Conservation (phyloP, 2,329 filamentous ascomycete genomes). For the Pleoardoris graminearum region DNA sequence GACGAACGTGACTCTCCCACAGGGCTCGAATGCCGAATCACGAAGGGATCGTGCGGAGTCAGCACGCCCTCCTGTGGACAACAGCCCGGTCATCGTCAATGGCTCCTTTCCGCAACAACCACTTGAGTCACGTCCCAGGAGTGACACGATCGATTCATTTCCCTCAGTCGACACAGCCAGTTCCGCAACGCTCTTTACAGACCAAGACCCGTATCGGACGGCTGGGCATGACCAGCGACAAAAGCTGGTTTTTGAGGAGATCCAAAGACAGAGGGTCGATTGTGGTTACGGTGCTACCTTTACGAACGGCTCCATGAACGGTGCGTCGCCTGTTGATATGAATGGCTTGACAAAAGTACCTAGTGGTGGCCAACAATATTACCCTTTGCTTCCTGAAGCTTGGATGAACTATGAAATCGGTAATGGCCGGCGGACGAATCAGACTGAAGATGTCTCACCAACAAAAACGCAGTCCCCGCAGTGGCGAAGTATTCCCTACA, state of each 20-base stretch:
- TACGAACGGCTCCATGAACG: constrained; percentile 32
- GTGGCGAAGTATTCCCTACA: constrained; percentile 33
- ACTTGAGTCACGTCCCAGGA: constrained; percentile 28
- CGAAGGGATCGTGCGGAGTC: constrained; percentile 36
- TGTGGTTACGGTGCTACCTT: constrained; percentile 26
- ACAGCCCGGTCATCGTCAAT: constrained; percentile 46
- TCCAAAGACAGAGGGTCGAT: constrained; percentile 34
- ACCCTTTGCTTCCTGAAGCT: constrained; percentile 28
- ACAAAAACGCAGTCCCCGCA: constrained; percentile 34
- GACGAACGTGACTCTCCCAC: constrained; percentile 26
- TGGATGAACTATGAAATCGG: constrained; percentile 33
- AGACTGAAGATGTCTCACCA: constrained; percentile 34
- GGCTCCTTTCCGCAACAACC: constrained; percentile 43
- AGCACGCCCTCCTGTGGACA: constrained; percentile 31
- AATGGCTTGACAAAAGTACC: constrained; percentile 28
- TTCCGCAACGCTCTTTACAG: constrained; percentile 26
- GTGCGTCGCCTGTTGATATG: constrained; percentile 18
- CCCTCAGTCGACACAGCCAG: constrained; percentile 21
- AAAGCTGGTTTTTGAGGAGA: constrained; percentile 36
- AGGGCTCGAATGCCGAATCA: constrained; percentile 16
- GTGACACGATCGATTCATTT: constrained; percentile 31
- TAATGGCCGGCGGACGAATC: constrained; percentile 27
- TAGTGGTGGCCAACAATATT: constrained; percentile 33
- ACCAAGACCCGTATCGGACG: constrained; percentile 31
- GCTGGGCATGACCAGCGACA: constrained; percentile 36